A percentile compares a stretch with the other conserved stretches of the same genome.
Conservation (phyloP, 2,329 filamentous ascomycete species). For the Stylonectria norvegica region DNA sequence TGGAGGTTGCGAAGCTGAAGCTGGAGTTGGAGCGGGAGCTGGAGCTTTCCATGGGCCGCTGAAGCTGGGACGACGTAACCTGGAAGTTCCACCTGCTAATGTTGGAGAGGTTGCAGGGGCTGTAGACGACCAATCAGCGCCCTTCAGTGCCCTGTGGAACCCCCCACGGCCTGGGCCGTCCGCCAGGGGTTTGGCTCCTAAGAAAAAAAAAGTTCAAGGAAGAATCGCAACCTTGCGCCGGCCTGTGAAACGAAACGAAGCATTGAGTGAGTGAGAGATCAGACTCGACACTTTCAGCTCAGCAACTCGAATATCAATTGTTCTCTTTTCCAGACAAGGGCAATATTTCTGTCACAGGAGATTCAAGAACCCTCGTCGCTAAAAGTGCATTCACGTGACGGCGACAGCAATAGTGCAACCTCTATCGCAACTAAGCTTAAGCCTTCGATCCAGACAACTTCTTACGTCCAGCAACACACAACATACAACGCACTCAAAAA, state of each 20-base stretch:
- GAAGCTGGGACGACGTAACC: conserved; percentile 1
- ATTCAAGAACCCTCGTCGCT: neutral
- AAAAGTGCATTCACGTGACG: conserved; percentile 5
- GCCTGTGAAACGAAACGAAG: conserved; percentile 14
- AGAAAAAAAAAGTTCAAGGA: conserved; percentile 26
- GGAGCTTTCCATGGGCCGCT: too few relatives aligned
- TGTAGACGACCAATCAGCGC: conserved; percentile 25
- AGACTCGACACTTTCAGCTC: neutral
- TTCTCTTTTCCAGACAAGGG: neutral
- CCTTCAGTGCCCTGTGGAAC: conserved; percentile 16
- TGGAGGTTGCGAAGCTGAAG: neutral
- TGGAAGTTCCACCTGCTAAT: too few relatives aligned
- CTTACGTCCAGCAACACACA: neutral
- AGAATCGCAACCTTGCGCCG: conserved; percentile 1
- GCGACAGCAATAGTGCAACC: conserved; percentile 3
- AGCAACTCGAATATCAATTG: conserved; percentile 1
- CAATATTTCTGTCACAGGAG: too few relatives aligned
- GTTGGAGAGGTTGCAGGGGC: neutral
- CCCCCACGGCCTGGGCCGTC: conserved; percentile 24
- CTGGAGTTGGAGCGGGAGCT: too few relatives aligned
- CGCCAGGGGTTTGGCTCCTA: conserved; percentile 23
- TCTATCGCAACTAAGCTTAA: neutral
- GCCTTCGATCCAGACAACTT: too few relatives aligned
- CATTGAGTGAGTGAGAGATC: conserved; percentile 2
- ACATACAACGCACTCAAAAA: neutral